Base-by-base conservation (phyloP, 2,329 filamentous ascomycete species). In the Magnaporthales sp. region DNA sequence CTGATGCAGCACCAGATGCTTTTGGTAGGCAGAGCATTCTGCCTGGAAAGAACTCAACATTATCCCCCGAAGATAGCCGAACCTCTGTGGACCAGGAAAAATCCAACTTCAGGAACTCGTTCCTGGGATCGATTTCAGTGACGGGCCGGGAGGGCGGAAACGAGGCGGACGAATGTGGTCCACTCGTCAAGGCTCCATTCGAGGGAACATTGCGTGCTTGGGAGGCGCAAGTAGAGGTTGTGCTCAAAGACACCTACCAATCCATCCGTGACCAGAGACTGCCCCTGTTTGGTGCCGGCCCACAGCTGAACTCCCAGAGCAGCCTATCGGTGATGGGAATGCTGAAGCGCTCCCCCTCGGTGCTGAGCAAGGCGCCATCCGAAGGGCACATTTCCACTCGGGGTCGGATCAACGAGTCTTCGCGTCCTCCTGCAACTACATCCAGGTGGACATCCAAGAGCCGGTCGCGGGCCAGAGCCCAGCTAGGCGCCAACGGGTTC, bases 331-430 rank as follows among this genome's bases (percentile, higher is more conserved):
- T 93, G 13, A 89, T 90, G 73, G 84, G 85, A 67, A 88, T 91
- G 80, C 83, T 98, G 61, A 92, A 93, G 74, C 89, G 95, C 62
- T 93, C 88, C 58, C 94, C 94, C 0, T 97, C 93, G 74, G 91
- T 95, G 6, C 83, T 98, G 68, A 97, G 93, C 82, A 97, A 96
- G 78, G 88, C 93, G 31, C 92, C 93, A 0, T 98, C 95, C 0
- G 95, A 98, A 71, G 87, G 86, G 66, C 85, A 87, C 67, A 83
- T 85, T 67, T 91, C 89, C 67, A 77, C 83, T 22, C 88, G 92
- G 65, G 91, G 91, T n/a, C 85, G 91, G 62, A 84, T 88, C 13
- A 79, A 86, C 29, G 91, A 96, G 71, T 73, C 77, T 67, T 70
- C 77, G 67, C 80, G 84, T 68, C 24, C 58, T 9, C 75, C 77